Base-by-base conservation (phyloP, 306 rosid genomes). In the apple (Malus domestica) region DNA sequence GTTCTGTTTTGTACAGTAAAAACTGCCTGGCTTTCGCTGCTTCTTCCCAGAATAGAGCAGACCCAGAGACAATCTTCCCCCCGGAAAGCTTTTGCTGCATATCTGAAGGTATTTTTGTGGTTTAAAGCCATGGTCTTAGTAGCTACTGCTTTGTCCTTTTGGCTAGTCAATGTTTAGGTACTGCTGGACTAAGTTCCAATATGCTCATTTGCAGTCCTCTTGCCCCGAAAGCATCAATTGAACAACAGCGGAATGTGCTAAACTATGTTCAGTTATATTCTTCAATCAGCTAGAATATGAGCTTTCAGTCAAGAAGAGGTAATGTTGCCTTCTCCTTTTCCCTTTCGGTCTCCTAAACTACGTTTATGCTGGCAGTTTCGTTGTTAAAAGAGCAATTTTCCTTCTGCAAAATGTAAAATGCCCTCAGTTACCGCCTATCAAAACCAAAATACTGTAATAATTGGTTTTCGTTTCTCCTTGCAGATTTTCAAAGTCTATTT, bases 1-100 rank as follows among this genome's bases (percentile, higher is more conserved):
- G 70, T 81, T 74, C 65, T 77, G 73, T 54, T 74, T 87, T 82
- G 60, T 86, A 83, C 97, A 96, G 99, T 80, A 96, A 82, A 83
- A 85, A 68, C 61, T 72, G 80, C 68, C 78, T 96, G 77, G 85
- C 85, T 59, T 58, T 38, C 45, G 79, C 62, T 60, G 81, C 84
- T 82, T 76, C 89, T 83, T 79, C 91, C 81, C 96, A 92, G 87
- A 58, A 74, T 79, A 71, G 55, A 67, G 14, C 62, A 70, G 81
- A 88, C 52, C 94, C 90, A 2, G 91, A 80, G 79, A 58, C 71
- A 12, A 73, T 96, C 55, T 96, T 92, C 75, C 89, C 89, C 23
- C 88, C 44, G 23, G 81, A 85, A 61, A 90, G 93, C 73, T 92
- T 86, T 82, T 87, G 90, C 78, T 60, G 81, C 61, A 75, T 92